Evolutionary conservation across 768 basidiomycete genomes (phyloP).

Genomic region (Tylopilus subfusipes): DNA sequence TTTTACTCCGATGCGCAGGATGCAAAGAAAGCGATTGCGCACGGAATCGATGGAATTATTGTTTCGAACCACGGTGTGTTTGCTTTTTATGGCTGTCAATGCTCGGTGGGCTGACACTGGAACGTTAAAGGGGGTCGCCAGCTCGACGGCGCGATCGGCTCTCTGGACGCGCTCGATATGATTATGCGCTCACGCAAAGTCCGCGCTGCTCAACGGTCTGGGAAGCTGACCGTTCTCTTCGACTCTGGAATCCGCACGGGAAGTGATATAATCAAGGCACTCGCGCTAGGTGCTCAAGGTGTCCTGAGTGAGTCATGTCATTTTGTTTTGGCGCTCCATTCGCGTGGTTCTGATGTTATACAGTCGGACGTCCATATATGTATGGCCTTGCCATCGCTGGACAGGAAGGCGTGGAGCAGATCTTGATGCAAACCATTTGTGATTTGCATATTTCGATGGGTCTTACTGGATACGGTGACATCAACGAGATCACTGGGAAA

Average conservation of each 20-base stretch:
- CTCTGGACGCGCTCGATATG: constrained; percentile 65
- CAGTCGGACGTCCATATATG: constrained; percentile 73
- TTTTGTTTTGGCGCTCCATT: background rate
- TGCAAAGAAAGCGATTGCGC: constrained; percentile 46
- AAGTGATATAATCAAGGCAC: constrained; percentile 78
- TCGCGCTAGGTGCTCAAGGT: constrained; percentile 82
- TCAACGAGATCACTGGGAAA: constrained; percentile 63
- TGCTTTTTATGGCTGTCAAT: background rate
- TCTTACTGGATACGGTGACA: constrained; percentile 51
- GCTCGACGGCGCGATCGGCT: constrained; percentile 75
- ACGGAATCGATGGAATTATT: constrained; percentile 43
- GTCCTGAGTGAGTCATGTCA: constrained; percentile 57
- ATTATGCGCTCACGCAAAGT: constrained; percentile 65
- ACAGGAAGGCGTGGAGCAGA: constrained; percentile 71
- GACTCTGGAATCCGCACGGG: constrained; percentile 78
- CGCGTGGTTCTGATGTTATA: background rate
- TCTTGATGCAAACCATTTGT: constrained; percentile 62
- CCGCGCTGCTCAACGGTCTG: constrained; percentile 52
- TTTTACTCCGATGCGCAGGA: constrained; percentile 31
- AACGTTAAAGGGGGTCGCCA: constrained; percentile 59
- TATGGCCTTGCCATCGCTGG: constrained; percentile 71
- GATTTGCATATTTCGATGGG: constrained; percentile 67
- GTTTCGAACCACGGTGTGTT: constrained; percentile 42
- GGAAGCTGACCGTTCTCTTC: constrained; percentile 65
- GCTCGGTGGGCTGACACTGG: background rate